Evolutionary conservation across 768 basidiomycete species (phyloP), one percentile per base, ranked within the genome.

Genomic region (Boletus vermiculosoides): DNA sequence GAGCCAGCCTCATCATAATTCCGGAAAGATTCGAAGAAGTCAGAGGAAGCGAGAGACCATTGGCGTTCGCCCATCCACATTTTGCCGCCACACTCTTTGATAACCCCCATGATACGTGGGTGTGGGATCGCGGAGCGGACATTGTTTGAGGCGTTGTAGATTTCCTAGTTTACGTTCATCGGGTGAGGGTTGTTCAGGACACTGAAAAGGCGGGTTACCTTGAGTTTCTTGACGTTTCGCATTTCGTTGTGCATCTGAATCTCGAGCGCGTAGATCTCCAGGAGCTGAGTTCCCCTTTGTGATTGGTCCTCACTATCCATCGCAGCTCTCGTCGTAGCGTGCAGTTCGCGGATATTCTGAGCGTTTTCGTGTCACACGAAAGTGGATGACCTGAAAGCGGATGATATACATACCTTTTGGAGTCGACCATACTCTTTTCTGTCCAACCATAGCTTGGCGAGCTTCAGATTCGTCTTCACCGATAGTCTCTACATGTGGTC

Each of bases 61-160:
- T 97, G 92, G 89, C 96, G 90, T 80, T 98, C 97, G 56, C 92
- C 94, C 97, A 99, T 98, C 95, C 97, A 98, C 97, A 99, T 99
- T 76, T 99, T 99, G 3, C 97, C 97, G 16, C 97, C 97, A 63
- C 96, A 98, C 73, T 99, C 97, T 69, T 95, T 92, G 76, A 99
- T 98, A 50, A 98, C 93, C 42, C 96, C 97, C 90, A 98, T 95
- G 67, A 98, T 98, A 31, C 94, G 84, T 11, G 97, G 97, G 76
- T 98, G 97, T 16, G 97, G 94, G 59, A 99, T 98, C 11, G 97
- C 97, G 9, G 93, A 94, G 23, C 92, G 89, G 50, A 99, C 92
- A 44, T 86, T 84, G 61, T 91, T 91, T 13, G 92, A 88, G 11
- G 96, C 94, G 63, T 97, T 95, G 76, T 99, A 99, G 52, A 98